Percentiles rank a stretch among this genome's conserved stretches.
Conservation (phyloP, 2,329 filamentous ascomycete species). For the Tetracladium maxilliforme region DNA sequence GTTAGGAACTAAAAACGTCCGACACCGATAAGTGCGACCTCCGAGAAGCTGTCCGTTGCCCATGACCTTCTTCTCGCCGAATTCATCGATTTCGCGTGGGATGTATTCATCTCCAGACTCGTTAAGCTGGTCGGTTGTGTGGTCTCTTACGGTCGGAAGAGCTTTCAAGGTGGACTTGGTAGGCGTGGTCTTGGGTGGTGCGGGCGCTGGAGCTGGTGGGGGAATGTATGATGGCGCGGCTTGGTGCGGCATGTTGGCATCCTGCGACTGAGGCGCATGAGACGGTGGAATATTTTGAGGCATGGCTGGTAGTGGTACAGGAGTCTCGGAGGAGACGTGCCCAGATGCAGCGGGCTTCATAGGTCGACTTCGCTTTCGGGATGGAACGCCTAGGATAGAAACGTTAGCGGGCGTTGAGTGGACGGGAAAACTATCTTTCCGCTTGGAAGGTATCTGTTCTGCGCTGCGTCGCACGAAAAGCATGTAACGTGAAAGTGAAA, state of each 20-base stretch:
- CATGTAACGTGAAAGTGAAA: too few species aligned
- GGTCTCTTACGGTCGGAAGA: constrained; percentile 86
- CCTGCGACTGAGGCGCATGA: constrained; percentile 22
- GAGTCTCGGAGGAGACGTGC: constrained; percentile 34
- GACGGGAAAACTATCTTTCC: too few species aligned
- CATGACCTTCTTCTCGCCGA: constrained; percentile 88
- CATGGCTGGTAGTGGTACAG: constrained; percentile 26
- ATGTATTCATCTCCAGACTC: constrained; percentile 87
- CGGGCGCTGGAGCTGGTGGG: constrained; percentile 34
- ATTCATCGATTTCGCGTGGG: constrained; percentile 82
- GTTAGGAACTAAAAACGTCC: constrained; percentile 85
- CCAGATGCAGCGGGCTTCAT: constrained; percentile 22
- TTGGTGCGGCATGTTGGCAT: constrained; percentile 11
- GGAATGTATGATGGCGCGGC: constrained; percentile 13
- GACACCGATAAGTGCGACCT: constrained; percentile 76
- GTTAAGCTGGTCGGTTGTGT: constrained; percentile 90
- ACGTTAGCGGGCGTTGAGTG: too few species aligned
- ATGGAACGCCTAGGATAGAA: too few species aligned
- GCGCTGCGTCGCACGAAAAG: too few species aligned
- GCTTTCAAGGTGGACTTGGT: constrained; percentile 82
- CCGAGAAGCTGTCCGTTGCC: constrained; percentile 69
- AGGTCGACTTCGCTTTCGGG: constrained; percentile 19
- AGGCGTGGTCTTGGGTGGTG: constrained; percentile 67
- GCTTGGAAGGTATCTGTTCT: too few species aligned
- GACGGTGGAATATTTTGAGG: constrained; percentile 34